Evolutionary conservation across 192 early-diverging fungal genomes (phyloP).

Genomic region (Glomus cerebriforme): DNA sequence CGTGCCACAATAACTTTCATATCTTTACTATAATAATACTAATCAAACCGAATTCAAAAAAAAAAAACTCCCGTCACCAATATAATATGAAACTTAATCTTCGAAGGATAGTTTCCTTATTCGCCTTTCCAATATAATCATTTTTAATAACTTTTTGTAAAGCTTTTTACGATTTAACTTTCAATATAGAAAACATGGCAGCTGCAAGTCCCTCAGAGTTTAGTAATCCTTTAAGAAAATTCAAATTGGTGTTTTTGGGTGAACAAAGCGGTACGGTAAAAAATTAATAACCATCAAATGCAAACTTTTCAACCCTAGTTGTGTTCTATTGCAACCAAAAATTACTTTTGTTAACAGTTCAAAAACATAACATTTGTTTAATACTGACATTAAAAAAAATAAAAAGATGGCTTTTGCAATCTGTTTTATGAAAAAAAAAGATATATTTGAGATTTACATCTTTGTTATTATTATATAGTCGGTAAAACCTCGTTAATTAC

Average conservation of each 20-base stretch:
- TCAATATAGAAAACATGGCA: not conserved
- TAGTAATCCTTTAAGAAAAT: conserved; percentile 77
- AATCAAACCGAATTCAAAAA: not conserved
- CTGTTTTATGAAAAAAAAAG: no score
- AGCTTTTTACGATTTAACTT: not conserved
- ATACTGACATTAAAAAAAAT: no score
- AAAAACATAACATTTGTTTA: no score
- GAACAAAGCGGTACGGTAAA: conserved; percentile 90
- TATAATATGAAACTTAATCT: not conserved
- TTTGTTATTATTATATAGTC: conserved; percentile 53
- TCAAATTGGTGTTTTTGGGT: conserved; percentile 99
- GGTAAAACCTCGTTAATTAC: conserved; percentile 99
- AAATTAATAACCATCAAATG: not conserved
- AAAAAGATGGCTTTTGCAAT: not conserved
- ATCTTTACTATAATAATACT: not conserved
- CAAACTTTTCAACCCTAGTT: no score
- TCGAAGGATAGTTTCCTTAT: not conserved
- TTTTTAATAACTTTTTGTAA: not conserved
- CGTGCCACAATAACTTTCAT: no score
- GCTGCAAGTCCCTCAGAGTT: conserved; percentile 39
- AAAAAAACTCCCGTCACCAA: not conserved
- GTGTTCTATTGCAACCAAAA: not conserved
- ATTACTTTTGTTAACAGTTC: no score
- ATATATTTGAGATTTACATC: not conserved
- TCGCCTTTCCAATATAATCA: not conserved